Conservation (phyloP, 768 basidiomycete species). For the Mycena rosella region DNA sequence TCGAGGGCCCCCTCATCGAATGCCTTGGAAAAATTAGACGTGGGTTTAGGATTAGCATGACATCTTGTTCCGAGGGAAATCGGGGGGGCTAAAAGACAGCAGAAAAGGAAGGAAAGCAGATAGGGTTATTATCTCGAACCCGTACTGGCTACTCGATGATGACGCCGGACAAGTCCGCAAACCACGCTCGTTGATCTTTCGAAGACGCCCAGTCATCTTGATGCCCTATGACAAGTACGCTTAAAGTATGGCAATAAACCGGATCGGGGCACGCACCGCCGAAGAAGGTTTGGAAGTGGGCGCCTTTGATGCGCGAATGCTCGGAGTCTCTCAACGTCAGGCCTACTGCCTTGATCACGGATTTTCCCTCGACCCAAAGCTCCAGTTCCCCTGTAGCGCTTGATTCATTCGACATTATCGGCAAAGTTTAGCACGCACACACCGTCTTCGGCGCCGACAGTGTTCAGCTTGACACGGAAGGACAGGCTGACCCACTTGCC, state of each 20-base stretch:
- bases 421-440: neutral
- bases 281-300: slow-evolving; percentile 86
- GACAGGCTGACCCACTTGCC: slow-evolving; percentile 73
- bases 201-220: slow-evolving; percentile 72
- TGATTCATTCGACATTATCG: neutral
- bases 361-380: slow-evolving; percentile 71
- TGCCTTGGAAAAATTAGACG: too few relatives aligned
- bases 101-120: too few relatives aligned
- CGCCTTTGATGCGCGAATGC: slow-evolving; percentile 68
- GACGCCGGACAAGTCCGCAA: slow-evolving; percentile 66
- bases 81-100: too few relatives aligned
- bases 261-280: slow-evolving; percentile 60
- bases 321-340: slow-evolving; percentile 61
- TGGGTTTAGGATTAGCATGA: too few relatives aligned
- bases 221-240: slow-evolving; percentile 54
- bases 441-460: slow-evolving; percentile 71
- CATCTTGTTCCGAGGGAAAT: too few relatives aligned
- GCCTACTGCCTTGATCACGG: slow-evolving; percentile 63
- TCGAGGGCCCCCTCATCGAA: too few relatives aligned
- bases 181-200: slow-evolving; percentile 69
- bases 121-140: too few relatives aligned
- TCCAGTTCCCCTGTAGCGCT: slow-evolving; percentile 68
- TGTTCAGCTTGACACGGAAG: slow-evolving; percentile 79
- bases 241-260: neutral
- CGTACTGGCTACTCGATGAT: slow-evolving; percentile 43